A percentile compares a stretch with the other conserved stretches of the same genome.
Conservation (phyloP, 2,329 filamentous ascomycete genomes). For the Akanthomyces uredinophilus region DNA sequence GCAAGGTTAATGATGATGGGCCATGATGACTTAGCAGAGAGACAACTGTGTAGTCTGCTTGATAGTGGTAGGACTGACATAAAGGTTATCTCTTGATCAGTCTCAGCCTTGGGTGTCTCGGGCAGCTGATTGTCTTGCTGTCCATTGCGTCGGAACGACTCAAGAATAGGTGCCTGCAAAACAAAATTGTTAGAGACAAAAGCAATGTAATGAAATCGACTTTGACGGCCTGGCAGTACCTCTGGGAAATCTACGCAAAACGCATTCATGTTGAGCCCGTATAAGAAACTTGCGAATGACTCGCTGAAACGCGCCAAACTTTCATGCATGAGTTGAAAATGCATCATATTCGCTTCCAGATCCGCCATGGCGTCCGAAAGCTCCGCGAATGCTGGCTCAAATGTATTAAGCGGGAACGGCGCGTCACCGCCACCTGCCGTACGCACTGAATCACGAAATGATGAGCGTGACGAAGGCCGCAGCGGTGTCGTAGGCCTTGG, state of each 20-base stretch:
- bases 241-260: slow-evolving; percentile 98
- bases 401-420: slow-evolving; percentile 67
- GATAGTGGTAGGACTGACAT: slow-evolving; percentile 51
- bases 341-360: slow-evolving; percentile 94
- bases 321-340: slow-evolving; percentile 95
- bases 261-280: slow-evolving; percentile 97
- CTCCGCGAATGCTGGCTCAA: slow-evolving; percentile 90
- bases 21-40: background rate
- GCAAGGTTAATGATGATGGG: slow-evolving; percentile 18
- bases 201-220: background rate
- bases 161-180: slow-evolving; percentile 67
- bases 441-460: slow-evolving; percentile 71
- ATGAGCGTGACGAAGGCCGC: slow-evolving; percentile 82
- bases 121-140: slow-evolving; percentile 47
- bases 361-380: slow-evolving; percentile 91
- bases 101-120: slow-evolving; percentile 26
- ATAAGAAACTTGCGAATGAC: slow-evolving; percentile 91
- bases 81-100: slow-evolving; percentile 73
- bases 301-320: slow-evolving; percentile 89
- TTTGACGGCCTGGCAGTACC: slow-evolving; percentile 43
- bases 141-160: slow-evolving; percentile 70
- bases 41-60: background rate
- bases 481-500: slow-evolving; percentile 89
- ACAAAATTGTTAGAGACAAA: background rate
- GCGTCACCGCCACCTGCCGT: slow-evolving; percentile 46